These are phyloP conservation scores for Cephalotrichum gorgonifer DNA, from an alignment of 2,329 filamentous ascomycete genomes.

Conservation along the genomic window DNA sequence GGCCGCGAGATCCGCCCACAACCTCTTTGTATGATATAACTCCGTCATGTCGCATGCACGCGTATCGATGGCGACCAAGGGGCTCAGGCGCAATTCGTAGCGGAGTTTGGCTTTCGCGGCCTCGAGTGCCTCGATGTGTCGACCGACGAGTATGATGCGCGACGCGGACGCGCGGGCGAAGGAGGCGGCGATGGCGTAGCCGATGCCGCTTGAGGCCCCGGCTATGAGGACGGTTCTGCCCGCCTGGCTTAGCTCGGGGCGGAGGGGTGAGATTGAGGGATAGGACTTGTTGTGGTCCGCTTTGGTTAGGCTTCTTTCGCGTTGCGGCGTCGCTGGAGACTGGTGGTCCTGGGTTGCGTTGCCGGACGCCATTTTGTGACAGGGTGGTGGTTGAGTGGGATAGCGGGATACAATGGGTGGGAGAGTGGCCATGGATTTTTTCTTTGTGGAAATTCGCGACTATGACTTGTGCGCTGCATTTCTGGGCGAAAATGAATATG, in stretches of 20 bases:
- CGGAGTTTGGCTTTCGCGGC: conserved; percentile 12
- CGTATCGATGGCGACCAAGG: conserved; percentile 33
- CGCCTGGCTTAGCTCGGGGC: conserved; percentile 23
- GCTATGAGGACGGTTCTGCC: conserved; percentile 49
- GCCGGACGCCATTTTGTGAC: no score
- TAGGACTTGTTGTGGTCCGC: conserved; percentile 15
- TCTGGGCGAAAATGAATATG: no score
- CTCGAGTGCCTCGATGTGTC: conserved; percentile 21
- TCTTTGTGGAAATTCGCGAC: no score
- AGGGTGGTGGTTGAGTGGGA: background rate
- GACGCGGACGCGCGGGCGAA: conserved; percentile 32
- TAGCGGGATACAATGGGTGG: no score
- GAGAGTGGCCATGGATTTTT: no score
- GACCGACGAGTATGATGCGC: conserved; percentile 28
- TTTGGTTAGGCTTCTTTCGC: conserved; percentile 10
- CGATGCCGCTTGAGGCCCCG: conserved; percentile 52
- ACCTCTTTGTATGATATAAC: conserved; percentile 16
- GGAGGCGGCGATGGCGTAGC: conserved; percentile 49
- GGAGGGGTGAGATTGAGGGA: conserved; percentile 18
- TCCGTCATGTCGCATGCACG: conserved; percentile 20
- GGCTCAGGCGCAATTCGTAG: conserved; percentile 37
- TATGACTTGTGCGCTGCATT: no score
- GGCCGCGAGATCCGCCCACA: conserved; percentile 10
- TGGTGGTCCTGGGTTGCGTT: no score
- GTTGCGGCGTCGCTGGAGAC: background rate